phyloP scores from a whole-genome alignment of 2,329 filamentous ascomycete genomes.

The Tolypocladium tundrense region DNA sequence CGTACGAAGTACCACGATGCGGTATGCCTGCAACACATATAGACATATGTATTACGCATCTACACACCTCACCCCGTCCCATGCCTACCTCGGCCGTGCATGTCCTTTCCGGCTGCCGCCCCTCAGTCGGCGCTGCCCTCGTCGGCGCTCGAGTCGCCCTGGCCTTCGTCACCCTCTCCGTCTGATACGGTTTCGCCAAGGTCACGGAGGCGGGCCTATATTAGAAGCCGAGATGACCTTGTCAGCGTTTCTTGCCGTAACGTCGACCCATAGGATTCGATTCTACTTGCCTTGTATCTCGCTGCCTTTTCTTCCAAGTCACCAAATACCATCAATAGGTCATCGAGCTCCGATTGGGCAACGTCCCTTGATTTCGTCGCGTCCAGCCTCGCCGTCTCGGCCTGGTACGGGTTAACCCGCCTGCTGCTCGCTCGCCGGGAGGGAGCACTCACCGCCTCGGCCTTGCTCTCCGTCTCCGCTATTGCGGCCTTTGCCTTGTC shows the following conservation, averaged over 20 bases:
- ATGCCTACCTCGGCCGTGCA: not conserved
- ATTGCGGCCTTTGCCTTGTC: slow-evolving; percentile 8
- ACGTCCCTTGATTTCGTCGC: slow-evolving; percentile 53
- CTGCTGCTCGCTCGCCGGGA: not conserved
- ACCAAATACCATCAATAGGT: slow-evolving; percentile 70
- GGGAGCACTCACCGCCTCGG: slow-evolving; percentile 13
- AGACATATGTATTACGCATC: not conserved
- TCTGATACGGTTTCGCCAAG: slow-evolving; percentile 66
- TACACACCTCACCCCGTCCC: not conserved
- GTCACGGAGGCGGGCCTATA: slow-evolving; percentile 47
- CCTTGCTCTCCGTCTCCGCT: slow-evolving; percentile 13
- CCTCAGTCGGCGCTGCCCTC: slow-evolving; percentile 23
- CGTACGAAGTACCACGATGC: not conserved
- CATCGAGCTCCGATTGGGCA: slow-evolving; percentile 65
- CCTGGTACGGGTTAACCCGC: slow-evolving; percentile 10
- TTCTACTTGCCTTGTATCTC: slow-evolving; percentile 56
- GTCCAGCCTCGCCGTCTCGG: slow-evolving; percentile 17
- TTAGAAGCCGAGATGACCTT: not conserved
- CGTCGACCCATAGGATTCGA: not conserved
- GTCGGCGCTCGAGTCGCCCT: slow-evolving; percentile 44
- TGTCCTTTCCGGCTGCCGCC: not conserved
- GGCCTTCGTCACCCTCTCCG: slow-evolving; percentile 57
- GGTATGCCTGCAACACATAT: not conserved
- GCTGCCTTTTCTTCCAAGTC: slow-evolving; percentile 69
- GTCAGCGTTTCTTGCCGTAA: not conserved